Evolutionary conservation across 768 basidiomycete genomes (phyloP).

Genomic region (Boletellus sp.): DNA sequence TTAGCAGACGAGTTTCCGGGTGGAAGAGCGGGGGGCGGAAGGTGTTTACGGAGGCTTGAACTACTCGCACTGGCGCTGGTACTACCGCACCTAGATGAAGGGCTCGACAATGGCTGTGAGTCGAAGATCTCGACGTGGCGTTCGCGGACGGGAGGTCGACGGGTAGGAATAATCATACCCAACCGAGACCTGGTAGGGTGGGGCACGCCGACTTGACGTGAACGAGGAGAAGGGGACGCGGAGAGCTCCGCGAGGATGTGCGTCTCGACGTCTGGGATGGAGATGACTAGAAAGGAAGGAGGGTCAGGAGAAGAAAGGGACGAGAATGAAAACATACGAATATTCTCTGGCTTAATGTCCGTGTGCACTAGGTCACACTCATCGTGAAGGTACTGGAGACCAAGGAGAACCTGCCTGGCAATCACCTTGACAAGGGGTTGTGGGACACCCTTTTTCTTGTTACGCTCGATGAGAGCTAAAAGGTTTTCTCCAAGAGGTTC

Average conservation of each 20-base stretch:
- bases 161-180: slow-evolving; percentile 58
- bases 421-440: slow-evolving; percentile 80
- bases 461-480: slow-evolving; percentile 67
- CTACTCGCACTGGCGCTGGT: slow-evolving; percentile 29
- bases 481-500: slow-evolving; percentile 82
- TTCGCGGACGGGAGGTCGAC: slow-evolving; percentile 43
- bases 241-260: slow-evolving; percentile 70
- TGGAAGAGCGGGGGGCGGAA: slow-evolving; percentile 8
- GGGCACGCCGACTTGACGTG: slow-evolving; percentile 79
- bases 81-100: slow-evolving; percentile 33
- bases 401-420: slow-evolving; percentile 81
- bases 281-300: slow-evolving; percentile 53
- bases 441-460: slow-evolving; percentile 83
- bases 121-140: slow-evolving; percentile 79
- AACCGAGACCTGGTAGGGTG: slow-evolving; percentile 59
- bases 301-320: slow-evolving; percentile 11
- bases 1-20: slow-evolving; percentile 16
- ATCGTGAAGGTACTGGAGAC: slow-evolving; percentile 88
- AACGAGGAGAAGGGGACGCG: slow-evolving; percentile 65
- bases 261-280: slow-evolving; percentile 74
- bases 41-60: slow-evolving; percentile 16
- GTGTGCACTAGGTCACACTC: slow-evolving; percentile 93
- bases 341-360: slow-evolving; percentile 94
- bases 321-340: slow-evolving; percentile 57
- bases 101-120: slow-evolving; percentile 73